Base-by-base conservation (phyloP, 2,329 filamentous ascomycete species). In the Triangularia setosa region DNA sequence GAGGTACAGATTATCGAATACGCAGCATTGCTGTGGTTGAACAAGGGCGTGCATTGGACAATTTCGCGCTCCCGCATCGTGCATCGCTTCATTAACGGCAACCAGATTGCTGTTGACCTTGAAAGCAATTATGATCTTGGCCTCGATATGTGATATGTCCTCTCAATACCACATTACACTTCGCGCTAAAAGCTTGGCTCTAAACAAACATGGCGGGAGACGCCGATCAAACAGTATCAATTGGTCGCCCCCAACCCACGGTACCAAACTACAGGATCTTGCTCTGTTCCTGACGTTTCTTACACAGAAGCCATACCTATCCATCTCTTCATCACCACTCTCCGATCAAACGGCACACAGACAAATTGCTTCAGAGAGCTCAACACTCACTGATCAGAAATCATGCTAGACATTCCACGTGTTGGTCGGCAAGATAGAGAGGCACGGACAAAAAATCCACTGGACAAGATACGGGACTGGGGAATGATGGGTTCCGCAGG, bases 401-500 rank as follows among this genome's bases (percentile, higher is more conserved):
- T 9, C 24, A 25, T 4, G 8, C 27, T 28, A 33, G 23, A 58
- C 57, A 62, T 28, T 53, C 61, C 63, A 65, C 67, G 58, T 61
- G 63, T 55, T 28, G 21, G 8, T 63, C 58, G 63, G 65, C 55
- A 54, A 63, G 18, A 12, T 11, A 48, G 48, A 54, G 3, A 55
- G 52, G 25, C 52, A 55, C 21, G 23, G 25, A 21, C 52, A 55
- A 48, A 55, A 61, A 61, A 67, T 28, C 58, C 64, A 69, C 58
- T 67, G 67, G 67, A 66, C 60, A 24, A 53, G 54, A 67, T 67
- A 67, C 67, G 67, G 28, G 16, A 16, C 18, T 60, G 44, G 21
- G 33, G 48, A 52, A 48, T 28, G 23, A 27, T 2, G 16, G 53
- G 25, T 25, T 16, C 23, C 53, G 53, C 23, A 23, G n/a, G 30